These are phyloP conservation scores for Pyrus bretschneideri DNA, from an alignment of 306 rosid species.

Conservation along the genomic window DNA sequence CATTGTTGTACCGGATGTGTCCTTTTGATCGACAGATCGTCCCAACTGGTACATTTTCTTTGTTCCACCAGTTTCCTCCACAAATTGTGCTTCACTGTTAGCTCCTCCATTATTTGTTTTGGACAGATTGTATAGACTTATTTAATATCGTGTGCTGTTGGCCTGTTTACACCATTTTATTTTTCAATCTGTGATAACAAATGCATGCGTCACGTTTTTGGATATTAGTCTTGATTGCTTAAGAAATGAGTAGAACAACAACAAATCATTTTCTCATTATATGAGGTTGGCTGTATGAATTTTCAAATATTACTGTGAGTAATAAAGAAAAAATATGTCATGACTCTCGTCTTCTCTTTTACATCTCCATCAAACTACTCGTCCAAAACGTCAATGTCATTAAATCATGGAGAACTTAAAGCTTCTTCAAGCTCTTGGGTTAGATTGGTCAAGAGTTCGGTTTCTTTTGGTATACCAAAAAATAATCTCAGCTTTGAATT, in stretches of 20 bases:
- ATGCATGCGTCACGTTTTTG: background rate
- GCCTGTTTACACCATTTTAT: too few species aligned
- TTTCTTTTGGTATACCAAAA: too few species aligned
- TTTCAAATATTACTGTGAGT: background rate
- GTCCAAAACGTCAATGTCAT: background rate
- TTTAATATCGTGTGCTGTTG: too few species aligned
- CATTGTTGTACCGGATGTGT: background rate
- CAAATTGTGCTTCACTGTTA: background rate
- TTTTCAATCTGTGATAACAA: background rate
- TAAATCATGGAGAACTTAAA: background rate
- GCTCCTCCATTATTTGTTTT: slow-evolving; percentile 1
- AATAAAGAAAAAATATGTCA: background rate
- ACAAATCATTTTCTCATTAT: too few species aligned
- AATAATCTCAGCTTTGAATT: background rate
- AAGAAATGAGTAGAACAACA: background rate
- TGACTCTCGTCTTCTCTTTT: background rate
- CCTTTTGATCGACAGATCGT: background rate
- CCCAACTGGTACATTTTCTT: background rate
- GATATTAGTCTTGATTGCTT: background rate
- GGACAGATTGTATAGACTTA: background rate
- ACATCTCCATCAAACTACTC: background rate
- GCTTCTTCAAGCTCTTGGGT: background rate
- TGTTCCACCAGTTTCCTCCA: background rate
- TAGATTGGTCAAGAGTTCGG: background rate
- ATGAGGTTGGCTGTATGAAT: too few species aligned